A percentile compares a stretch with the other conserved stretches of the same genome.
Evolutionary conservation across 225 moss, liverwort and hornwort genomes (phyloP).

Genomic region (Polytrichum formosum): DNA sequence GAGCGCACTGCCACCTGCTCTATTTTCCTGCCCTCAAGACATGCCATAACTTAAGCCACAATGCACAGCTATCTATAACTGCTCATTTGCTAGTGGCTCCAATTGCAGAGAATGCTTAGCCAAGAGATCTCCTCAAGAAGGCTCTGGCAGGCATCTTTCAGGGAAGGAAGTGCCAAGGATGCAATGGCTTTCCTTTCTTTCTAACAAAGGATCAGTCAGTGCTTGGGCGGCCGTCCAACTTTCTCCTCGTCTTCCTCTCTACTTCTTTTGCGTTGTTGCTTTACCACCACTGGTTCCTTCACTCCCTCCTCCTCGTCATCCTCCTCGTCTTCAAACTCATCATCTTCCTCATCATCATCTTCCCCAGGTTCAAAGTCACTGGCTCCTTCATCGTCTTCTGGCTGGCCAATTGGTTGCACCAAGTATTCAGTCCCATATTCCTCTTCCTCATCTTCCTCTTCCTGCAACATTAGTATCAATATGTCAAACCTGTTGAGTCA

Average conservation of each 20-base stretch:
- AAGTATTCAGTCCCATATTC: slow-evolving; percentile 77
- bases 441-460: slow-evolving; percentile 65
- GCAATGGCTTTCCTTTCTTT: slow-evolving; percentile 16
- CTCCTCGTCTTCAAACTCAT: slow-evolving; percentile 72
- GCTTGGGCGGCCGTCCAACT: slow-evolving; percentile 63
- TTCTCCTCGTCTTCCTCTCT: slow-evolving; percentile 65
- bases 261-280: slow-evolving; percentile 54
- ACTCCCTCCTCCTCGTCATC: slow-evolving; percentile 45
- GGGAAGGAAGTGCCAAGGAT: slow-evolving; percentile 14
- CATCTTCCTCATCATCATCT: slow-evolving; percentile 69
- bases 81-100: not conserved
- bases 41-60: slow-evolving; percentile 14
- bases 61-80: no score
- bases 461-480: slow-evolving; percentile 4
- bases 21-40: slow-evolving; percentile 25
- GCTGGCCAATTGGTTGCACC: slow-evolving; percentile 67
- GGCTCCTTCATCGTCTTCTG: slow-evolving; percentile 80
- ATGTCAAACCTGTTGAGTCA: no score
- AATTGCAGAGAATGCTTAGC: slow-evolving; percentile 1
- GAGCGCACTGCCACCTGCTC: slow-evolving; percentile 25
- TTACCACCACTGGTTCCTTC: slow-evolving; percentile 40
- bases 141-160: slow-evolving; percentile 18
- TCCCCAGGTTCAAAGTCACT: slow-evolving; percentile 81
- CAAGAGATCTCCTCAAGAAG: not conserved
- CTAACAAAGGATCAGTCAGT: slow-evolving; percentile 25